Evolutionary conservation across 257 asterid species (phyloP).

Genomic region (Ajuga chamaepitys): DNA sequence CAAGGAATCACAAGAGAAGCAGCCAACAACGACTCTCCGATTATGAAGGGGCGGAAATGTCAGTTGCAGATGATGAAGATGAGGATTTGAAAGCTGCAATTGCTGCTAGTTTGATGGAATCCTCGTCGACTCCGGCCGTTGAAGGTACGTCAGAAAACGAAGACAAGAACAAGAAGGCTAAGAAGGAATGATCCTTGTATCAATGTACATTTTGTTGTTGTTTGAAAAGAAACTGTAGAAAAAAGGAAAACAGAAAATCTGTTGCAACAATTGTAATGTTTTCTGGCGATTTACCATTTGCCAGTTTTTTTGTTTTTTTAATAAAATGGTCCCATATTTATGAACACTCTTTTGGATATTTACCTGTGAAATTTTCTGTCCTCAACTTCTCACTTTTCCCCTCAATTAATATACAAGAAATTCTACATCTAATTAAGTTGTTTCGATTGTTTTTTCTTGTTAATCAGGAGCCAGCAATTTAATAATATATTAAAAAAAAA

Average conservation of each 20-base stretch:
- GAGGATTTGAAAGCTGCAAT: slow-evolving; percentile 97
- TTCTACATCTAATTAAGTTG: too few relatives aligned
- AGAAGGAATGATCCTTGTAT: neutral
- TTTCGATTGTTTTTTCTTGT: too few relatives aligned
- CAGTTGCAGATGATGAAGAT: slow-evolving; percentile 48
- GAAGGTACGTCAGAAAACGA: slow-evolving; percentile 28
- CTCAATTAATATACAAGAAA: too few relatives aligned
- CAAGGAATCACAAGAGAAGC: slow-evolving; percentile 20
- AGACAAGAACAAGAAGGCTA: slow-evolving; percentile 10
- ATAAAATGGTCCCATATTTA: slow-evolving; percentile 3
- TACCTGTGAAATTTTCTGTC: neutral
- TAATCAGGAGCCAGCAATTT: too few relatives aligned
- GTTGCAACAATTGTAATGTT: neutral
- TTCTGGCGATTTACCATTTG: neutral
- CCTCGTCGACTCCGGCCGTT: slow-evolving; percentile 36
- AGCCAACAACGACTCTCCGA: slow-evolving; percentile 19
- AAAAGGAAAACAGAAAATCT: too few relatives aligned
- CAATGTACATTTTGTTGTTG: slow-evolving; percentile 4
- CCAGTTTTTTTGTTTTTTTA: neutral
- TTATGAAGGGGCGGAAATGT: slow-evolving; percentile 20
- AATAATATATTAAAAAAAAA: too few relatives aligned
- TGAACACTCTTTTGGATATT: neutral
- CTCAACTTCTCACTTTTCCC: too few relatives aligned
- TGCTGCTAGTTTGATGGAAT: slow-evolving; percentile 83
- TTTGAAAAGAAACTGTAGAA: slow-evolving; percentile 10